Evolutionary conservation across 345 rosid genomes (phyloP), one percentile per base, ranked within the genome.

Genomic region (Litchi chinensis): DNA sequence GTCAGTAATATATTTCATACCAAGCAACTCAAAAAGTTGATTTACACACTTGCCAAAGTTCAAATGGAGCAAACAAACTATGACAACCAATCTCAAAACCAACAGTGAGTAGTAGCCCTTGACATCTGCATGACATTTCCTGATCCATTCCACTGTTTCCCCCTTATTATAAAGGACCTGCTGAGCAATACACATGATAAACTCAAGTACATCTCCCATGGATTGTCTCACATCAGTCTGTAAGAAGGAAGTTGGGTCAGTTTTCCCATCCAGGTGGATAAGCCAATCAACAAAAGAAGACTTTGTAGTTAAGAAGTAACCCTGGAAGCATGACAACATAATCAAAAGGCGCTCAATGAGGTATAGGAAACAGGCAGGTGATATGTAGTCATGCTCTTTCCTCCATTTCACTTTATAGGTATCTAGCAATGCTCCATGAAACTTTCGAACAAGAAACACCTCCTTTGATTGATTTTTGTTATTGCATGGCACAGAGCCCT

Each of bases 221-320:
- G 13, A 26, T 40, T 75, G 67, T 59, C 67, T 24, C 15, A 10
- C 5, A 46, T 56, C 70, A 8, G 28, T 16, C 59, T 19, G 3
- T 19, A 22, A 70, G 28, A 15, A 18, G 32, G 69, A n/a, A 39
- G n/a, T 39, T 43, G 63, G 46, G 16, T 19, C 5, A 7, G 40
- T 32, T 24, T 32, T 77, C n/a, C 75, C 69, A 2, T 79, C 86
- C 67, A 69, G 28, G 81, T 46, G 68, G 62, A 83, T 37, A 19
- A 88, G 83, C 86, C 85, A 84, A 75, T 88, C 91, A 68, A 79
- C 68, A 57, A 84, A 79, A n/a, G 85, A 72, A 60, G 87, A 73
- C 70, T 85, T 83, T 5, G 86, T 76, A 0, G 83, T 44, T 41
- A 62, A 68, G 19, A 86, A 52, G 66, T 5, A 68, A 7, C 83